Conservation (phyloP, 805 yeast species). For the Ogataea populi-albae region DNA sequence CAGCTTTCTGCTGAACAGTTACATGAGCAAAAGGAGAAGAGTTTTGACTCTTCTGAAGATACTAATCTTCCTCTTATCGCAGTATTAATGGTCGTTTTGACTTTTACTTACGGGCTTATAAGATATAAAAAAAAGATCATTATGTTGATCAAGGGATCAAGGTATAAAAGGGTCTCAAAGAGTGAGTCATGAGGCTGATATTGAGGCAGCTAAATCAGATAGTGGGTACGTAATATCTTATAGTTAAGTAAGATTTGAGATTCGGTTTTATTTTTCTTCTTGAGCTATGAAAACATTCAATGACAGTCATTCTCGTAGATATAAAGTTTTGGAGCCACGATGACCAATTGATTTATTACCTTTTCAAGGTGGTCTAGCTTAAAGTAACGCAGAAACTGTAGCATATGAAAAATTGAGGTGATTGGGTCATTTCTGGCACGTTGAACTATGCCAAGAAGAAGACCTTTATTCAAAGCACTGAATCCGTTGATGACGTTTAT, state of each 20-base stretch:
- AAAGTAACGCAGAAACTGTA: slow-evolving; percentile 9
- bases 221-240: too few species aligned
- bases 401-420: background rate
- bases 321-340: slow-evolving; percentile 15
- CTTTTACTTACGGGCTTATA: slow-evolving; percentile 12
- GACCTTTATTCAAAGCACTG: slow-evolving; percentile 36
- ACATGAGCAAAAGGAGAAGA: slow-evolving; percentile 6
- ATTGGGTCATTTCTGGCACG: slow-evolving; percentile 11
- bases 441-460: background rate
- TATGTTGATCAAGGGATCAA: slow-evolving; percentile 26
- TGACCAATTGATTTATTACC: slow-evolving; percentile 4
- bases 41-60: slow-evolving; percentile 6
- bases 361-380: slow-evolving; percentile 11
- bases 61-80: slow-evolving; percentile 19
- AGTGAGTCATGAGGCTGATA: too few species aligned
- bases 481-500: slow-evolving; percentile 39
- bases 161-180: slow-evolving; percentile 26
- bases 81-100: slow-evolving; percentile 9
- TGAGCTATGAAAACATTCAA: background rate
- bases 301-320: slow-evolving; percentile 18
- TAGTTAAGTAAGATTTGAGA: background rate
- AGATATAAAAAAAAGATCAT: slow-evolving; percentile 22
- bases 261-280: background rate
- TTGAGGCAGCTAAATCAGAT: too few species aligned
- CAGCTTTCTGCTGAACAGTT: slow-evolving; percentile 1